Evolutionary conservation across 2,329 filamentous ascomycete genomes (phyloP).

Genomic region (Alternaria sp.): DNA sequence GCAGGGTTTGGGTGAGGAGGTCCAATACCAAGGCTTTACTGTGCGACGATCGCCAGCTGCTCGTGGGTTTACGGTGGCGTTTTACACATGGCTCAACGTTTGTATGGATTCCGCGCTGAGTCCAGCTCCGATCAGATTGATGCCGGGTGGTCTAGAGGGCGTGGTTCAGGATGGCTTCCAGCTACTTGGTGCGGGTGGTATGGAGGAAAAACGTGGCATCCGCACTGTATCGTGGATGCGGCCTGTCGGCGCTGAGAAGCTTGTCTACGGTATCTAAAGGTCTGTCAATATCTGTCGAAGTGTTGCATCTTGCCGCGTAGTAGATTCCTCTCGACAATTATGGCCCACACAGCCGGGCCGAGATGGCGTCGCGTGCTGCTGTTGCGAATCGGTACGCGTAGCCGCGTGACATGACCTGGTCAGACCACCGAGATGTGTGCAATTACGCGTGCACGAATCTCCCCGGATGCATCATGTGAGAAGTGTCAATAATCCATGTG

Average conservation of each 20-base stretch:
- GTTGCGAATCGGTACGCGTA: not conserved
- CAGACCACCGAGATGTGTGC: not conserved
- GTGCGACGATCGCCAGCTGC: conserved; percentile 24
- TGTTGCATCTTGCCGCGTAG: not conserved
- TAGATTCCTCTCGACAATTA: not conserved
- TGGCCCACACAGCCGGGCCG: not conserved
- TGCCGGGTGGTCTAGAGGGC: conserved; percentile 31
- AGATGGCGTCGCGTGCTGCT: not conserved
- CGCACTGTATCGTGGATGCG: conserved; percentile 45
- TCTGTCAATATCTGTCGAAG: not conserved
- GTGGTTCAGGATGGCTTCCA: conserved; percentile 25
- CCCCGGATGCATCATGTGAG: not conserved
- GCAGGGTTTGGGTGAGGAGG: conserved; percentile 51
- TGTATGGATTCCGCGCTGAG: conserved; percentile 15
- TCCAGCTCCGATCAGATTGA: conserved; percentile 39
- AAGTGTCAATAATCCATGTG: not conserved
- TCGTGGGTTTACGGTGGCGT: conserved; percentile 38
- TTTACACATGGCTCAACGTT: conserved; percentile 47
- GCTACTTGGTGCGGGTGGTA: conserved; percentile 25
- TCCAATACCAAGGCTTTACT: conserved; percentile 47
- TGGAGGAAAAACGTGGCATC: conserved; percentile 26
- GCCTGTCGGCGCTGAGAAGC: conserved; percentile 52
- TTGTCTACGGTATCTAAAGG: conserved; percentile 28
- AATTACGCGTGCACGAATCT: not conserved
- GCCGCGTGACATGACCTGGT: not conserved